Base-by-base conservation (phyloP, 176 grass and related monocot species). In the Tillandsia leiboldiana region DNA sequence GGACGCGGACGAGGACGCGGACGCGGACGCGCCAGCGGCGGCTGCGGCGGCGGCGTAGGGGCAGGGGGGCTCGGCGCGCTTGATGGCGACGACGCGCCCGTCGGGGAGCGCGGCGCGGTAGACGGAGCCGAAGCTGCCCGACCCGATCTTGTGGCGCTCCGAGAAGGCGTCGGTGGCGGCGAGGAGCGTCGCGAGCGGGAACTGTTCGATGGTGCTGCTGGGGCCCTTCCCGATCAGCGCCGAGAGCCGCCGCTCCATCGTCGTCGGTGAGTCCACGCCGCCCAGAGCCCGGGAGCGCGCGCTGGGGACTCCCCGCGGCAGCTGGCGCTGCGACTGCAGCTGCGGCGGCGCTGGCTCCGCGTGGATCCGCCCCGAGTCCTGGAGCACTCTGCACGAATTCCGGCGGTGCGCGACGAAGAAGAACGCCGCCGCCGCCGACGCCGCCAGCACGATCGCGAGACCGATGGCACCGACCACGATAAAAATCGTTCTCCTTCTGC, bases 111-210 rank as follows among this genome's bases (percentile, higher is more conserved):
- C 77, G 70, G 88, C 93, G 12, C 72, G 88, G 77, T 92, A 92
- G 68, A 96, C 93, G 10, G 89, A 92, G 24, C 93, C 93, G 79
- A 96, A 96, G 86, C 93, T 92, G 14, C 89, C 93, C 0, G 86
- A 83, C 1, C 86, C 93, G 71, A 92, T 92, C 68, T 78, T 86
- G 10, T 81, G 75, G 2, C 50, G 72, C 48, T 88, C 86, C 53
- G 87, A 72, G 86, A 92, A 96, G 17, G 77, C 81, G 48, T 71
- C 73, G 15, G 93, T 92, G 68, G 53, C 90, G 50, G 50, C 64
- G 11, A 74, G 77, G 75, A 94, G 90, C 20, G 71, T n/a, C 20
- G 4, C 48, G 66, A 94, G 67, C 1, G 90, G 90, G 73, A 94
- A 94, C 61, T 89, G 90, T 72, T 94, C 90, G 15, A 94, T 83